Percentiles rank a stretch among this genome's conserved stretches.
Evolutionary conservation across 2,329 filamentous ascomycete species (phyloP).

Genomic region (Fusarium sororula): DNA sequence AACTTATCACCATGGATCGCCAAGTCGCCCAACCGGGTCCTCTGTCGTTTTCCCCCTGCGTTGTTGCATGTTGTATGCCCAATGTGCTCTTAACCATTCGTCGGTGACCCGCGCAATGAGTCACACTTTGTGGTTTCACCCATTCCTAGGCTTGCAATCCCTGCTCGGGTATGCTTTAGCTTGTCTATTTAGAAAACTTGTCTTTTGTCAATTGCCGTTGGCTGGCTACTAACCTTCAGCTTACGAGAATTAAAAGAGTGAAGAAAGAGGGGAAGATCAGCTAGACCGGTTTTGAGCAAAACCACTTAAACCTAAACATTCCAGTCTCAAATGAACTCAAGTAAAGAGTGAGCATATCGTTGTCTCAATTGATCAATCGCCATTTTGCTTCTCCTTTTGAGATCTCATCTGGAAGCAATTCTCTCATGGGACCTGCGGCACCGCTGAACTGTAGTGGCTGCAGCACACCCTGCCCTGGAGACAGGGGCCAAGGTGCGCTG

Average conservation of each 20-base stretch:
- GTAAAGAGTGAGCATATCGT: neutral
- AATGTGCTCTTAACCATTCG: slow-evolving; percentile 35
- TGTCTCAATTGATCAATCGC: slow-evolving; percentile 29
- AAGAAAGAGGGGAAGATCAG: neutral
- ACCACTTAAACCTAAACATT: slow-evolving; percentile 6
- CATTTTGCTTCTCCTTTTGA: neutral
- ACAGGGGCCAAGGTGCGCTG: slow-evolving; percentile 19
- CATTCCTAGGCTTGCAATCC: slow-evolving; percentile 39
- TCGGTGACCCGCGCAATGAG: slow-evolving; percentile 38
- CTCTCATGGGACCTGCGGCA: slow-evolving; percentile 31
- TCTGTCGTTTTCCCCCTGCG: slow-evolving; percentile 18
- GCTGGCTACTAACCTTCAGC: slow-evolving; percentile 28
- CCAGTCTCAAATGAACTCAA: neutral
- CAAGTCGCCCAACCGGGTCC: slow-evolving; percentile 22
- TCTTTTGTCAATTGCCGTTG: slow-evolving; percentile 23
- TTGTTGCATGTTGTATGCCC: slow-evolving; percentile 29
- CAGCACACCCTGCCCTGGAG: slow-evolving; percentile 26
- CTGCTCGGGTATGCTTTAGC: slow-evolving; percentile 37
- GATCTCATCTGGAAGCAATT: slow-evolving; percentile 19
- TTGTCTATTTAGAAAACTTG: slow-evolving; percentile 29
- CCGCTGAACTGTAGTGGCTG: slow-evolving; percentile 34
- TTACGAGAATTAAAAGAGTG: slow-evolving; percentile 5
- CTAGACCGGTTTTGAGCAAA: neutral
- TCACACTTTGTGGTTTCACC: slow-evolving; percentile 43
- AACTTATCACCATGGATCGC: slow-evolving; percentile 12